Base-by-base conservation (phyloP, 2,329 filamentous ascomycete genomes). In the Sporothrix schenckii region DNA sequence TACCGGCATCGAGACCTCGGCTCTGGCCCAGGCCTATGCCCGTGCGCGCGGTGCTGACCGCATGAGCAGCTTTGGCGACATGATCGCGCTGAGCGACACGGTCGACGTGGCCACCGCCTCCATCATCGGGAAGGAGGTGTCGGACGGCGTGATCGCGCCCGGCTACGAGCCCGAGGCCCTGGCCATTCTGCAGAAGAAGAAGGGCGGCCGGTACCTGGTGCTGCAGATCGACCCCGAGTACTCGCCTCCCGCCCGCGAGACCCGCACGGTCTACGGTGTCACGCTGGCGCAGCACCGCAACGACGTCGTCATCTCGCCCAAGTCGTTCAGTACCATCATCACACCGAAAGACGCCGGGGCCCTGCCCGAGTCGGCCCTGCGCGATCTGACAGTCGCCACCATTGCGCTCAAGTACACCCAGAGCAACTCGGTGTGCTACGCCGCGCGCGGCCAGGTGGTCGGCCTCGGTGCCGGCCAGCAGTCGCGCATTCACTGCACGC, bases 331-430 rank as follows among this genome's bases (percentile, higher is more conserved):
- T 80, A 92, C 87, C 70, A 88, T 97, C 79, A 88, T 98, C 78
- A 93, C 92, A 16, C 94, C 94, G 74, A 96, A 97, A 84, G 89
- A 92, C 76, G 86, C 88, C 67, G 81, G 84, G 52, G 80, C 87
- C 21, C 87, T 99, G 24, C 88, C 94, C 52, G 92, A 95, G 77
- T 86, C 88, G 70, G 95, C 95, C 68, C 86, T 94, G 72, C 90
- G 94, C 72, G 95, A 99, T 78, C 85, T 99, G 74, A 94, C 94
- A 39, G 91, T 99, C 61, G 95, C 95, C 69, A 99, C 95, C 70
- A 97, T 99, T 78, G 93, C 95, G 47, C 87, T 98, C 77, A 99
- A 99, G 84, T 99, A 97, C 85, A 99, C 95, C 1, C 94, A 99
- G 83, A 97, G 93, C 79, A 99, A 99, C 88, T 97, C 94, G 34